phyloP scores from a whole-genome alignment of 768 basidiomycete genomes.

The Xerocomus potaroensis region DNA sequence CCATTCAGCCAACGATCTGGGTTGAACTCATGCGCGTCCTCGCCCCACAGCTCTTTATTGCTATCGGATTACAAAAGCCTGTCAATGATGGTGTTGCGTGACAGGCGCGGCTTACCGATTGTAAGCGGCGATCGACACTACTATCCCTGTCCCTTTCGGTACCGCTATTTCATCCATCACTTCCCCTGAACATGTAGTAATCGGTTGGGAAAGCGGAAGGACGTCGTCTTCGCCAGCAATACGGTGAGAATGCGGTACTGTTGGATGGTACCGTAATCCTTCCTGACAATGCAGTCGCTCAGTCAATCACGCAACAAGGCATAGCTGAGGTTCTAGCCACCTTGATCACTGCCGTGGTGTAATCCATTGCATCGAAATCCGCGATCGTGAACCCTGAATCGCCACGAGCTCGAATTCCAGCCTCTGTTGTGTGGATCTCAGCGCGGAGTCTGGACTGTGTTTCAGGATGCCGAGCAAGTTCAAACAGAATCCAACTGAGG shows the following conservation, averaged over 20 bases:
- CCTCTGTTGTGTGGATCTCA: constrained; percentile 9
- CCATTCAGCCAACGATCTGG: constrained; percentile 27
- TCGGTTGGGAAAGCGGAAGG: constrained; percentile 54
- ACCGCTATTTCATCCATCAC: constrained; percentile 41
- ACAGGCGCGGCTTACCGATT: background rate
- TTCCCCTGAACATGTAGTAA: constrained; percentile 43
- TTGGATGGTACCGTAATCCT: constrained; percentile 45
- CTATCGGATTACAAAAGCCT: constrained; percentile 10
- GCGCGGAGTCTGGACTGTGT: constrained; percentile 57
- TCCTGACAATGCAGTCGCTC: constrained; percentile 11
- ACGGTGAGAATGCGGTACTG: constrained; percentile 49
- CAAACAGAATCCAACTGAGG: constrained; percentile 34
- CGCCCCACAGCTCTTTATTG: constrained; percentile 28
- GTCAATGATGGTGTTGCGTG: background rate
- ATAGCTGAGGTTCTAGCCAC: background rate
- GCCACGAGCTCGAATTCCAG: constrained; percentile 1
- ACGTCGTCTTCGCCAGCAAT: constrained; percentile 46
- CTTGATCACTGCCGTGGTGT: constrained; percentile 32
- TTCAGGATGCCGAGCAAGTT: constrained; percentile 54
- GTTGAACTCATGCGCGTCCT: constrained; percentile 30
- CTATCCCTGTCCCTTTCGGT: constrained; percentile 47
- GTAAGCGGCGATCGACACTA: constrained; percentile 33
- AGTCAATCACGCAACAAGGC: background rate
- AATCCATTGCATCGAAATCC: constrained; percentile 53
- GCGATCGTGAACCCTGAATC: constrained; percentile 9